Percentiles rank a stretch among this genome's conserved stretches.
Evolutionary conservation across 768 basidiomycete species (phyloP).

Genomic region (Pleurotus pulmonarius): DNA sequence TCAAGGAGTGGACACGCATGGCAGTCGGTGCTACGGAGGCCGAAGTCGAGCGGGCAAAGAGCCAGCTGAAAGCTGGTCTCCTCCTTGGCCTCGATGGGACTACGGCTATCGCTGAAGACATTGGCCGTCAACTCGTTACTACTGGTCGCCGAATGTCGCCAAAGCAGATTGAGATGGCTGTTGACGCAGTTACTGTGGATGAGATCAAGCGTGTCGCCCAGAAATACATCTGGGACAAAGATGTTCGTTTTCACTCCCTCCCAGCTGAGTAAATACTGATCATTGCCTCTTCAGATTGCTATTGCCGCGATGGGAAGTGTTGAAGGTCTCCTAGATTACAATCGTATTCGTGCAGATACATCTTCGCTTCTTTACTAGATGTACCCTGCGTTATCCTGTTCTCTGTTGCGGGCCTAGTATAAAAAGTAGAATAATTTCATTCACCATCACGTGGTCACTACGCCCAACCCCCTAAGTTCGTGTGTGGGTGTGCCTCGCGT

Average conservation of each 20-base stretch:
- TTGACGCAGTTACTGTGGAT: constrained; percentile 82
- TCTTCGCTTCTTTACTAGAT: constrained; percentile 73
- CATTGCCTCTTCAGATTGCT: constrained; percentile 50
- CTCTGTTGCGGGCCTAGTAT: not conserved
- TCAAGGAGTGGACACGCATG: constrained; percentile 96
- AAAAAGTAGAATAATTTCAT: constrained; percentile 6
- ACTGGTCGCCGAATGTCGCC: constrained; percentile 88
- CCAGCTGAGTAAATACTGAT: constrained; percentile 3
- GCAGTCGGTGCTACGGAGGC: constrained; percentile 76
- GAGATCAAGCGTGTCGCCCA: constrained; percentile 94
- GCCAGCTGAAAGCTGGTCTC: constrained; percentile 93
- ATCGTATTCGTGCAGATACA: constrained; percentile 81
- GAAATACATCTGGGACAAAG: constrained; percentile 97
- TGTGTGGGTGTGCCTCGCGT: not conserved
- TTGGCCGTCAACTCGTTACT: constrained; percentile 96
- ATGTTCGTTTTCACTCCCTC: constrained; percentile 48
- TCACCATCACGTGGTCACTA: constrained; percentile 3
- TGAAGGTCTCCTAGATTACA: constrained; percentile 94
- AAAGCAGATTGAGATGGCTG: constrained; percentile 87
- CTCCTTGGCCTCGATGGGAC: constrained; percentile 92
- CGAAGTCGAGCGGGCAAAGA: constrained; percentile 97
- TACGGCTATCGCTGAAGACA: constrained; percentile 95
- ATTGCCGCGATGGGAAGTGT: constrained; percentile 86
- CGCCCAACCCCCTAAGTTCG: constrained; percentile 2
- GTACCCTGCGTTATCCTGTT: not conserved